phyloP scores from a whole-genome alignment of 2,329 filamentous ascomycete species.

The Cordyceps farinosa region DNA sequence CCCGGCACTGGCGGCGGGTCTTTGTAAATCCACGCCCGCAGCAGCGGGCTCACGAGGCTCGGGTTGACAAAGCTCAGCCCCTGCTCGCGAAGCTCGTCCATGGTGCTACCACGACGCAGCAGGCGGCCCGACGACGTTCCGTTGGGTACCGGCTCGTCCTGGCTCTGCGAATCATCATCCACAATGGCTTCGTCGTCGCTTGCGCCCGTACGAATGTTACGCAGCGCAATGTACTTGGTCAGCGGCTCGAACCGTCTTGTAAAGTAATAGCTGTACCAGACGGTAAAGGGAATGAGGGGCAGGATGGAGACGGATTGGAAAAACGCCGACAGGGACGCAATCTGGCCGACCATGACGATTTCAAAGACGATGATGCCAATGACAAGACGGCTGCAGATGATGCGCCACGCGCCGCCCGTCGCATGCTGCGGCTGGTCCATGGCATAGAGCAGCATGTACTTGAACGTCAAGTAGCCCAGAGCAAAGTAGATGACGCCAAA shows the following conservation, averaged over 20 bases:
- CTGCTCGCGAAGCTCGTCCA: conserved; percentile 70
- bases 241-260: conserved; percentile 78
- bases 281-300: conserved; percentile 72
- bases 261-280: conserved; percentile 89
- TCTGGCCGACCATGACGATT: conserved; percentile 81
- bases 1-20: conserved; percentile 44
- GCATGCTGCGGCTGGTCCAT: conserved; percentile 97
- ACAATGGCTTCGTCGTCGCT: conserved; percentile 35
- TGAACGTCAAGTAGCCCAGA: conserved; percentile 85
- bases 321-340: conserved; percentile 72
- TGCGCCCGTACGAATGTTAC: conserved; percentile 65
- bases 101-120: conserved; percentile 55
- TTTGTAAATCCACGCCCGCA: conserved; percentile 65
- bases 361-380: conserved; percentile 87
- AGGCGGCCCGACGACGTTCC: conserved; percentile 32
- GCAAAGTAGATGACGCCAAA: conserved; percentile 80
- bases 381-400: conserved; percentile 91
- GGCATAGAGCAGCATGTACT: conserved; percentile 94
- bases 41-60: conserved; percentile 65
- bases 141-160: conserved; percentile 9
- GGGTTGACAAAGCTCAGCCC: conserved; percentile 73
- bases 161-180: conserved; percentile 29
- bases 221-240: conserved; percentile 86
- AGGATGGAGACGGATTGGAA: conserved; percentile 68
- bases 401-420: conserved; percentile 90